Evolutionary conservation across 345 rosid genomes (phyloP).

Genomic region (Stellera chamaejasme): DNA sequence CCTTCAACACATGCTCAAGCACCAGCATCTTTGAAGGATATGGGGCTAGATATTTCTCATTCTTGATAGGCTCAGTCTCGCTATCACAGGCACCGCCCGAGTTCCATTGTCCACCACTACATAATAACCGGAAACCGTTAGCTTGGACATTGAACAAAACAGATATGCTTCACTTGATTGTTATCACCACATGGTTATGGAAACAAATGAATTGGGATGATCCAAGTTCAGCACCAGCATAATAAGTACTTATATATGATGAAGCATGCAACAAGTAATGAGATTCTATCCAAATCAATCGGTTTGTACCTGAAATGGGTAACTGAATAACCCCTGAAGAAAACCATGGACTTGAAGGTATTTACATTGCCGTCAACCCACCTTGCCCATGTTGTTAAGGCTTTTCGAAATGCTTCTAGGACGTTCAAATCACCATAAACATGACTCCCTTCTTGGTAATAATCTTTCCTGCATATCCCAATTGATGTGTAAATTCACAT

Average conservation of each 20-base stretch:
- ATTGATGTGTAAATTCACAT: neutral
- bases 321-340: slow-evolving; percentile 87
- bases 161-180: neutral
- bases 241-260: neutral
- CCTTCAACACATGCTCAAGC: slow-evolving; percentile 60
- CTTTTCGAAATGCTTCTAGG: slow-evolving; percentile 83
- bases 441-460: slow-evolving; percentile 89
- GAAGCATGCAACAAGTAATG: neutral
- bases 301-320: slow-evolving; percentile 81
- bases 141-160: neutral
- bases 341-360: slow-evolving; percentile 54
- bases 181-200: neutral
- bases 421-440: slow-evolving; percentile 70
- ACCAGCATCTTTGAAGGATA: slow-evolving; percentile 80
- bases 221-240: neutral
- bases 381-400: slow-evolving; percentile 81
- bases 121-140: slow-evolving; percentile 6
- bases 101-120: slow-evolving; percentile 98
- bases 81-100: slow-evolving; percentile 89
- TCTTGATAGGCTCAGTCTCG: slow-evolving; percentile 82
- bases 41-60: slow-evolving; percentile 49
- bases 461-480: slow-evolving; percentile 59
- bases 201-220: neutral
- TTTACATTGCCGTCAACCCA: slow-evolving; percentile 84
- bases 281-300: neutral